phyloP scores from a whole-genome alignment of 2,329 filamentous ascomycete species.

The Trichothecium sympodiale region DNA sequence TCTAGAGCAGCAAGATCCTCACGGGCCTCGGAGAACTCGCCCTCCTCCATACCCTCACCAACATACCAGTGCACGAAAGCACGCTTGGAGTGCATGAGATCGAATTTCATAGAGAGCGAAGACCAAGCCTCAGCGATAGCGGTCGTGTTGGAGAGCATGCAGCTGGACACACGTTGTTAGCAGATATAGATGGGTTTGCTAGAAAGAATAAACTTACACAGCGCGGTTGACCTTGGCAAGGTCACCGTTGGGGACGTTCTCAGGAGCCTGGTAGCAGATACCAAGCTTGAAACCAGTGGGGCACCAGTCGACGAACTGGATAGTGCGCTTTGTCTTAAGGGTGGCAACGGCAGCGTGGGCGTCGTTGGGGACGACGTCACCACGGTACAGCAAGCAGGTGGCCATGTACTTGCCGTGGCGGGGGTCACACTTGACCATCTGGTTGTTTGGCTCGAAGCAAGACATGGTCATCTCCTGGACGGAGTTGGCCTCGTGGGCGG shows the following conservation, averaged over 20 bases:
- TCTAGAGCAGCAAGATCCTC: conserved; percentile 97
- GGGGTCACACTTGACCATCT: conserved; percentile 99
- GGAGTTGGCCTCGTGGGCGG: conserved; percentile 94
- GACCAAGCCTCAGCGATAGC: conserved; percentile 98
- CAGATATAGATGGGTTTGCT: conserved; percentile 2
- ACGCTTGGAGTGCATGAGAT: conserved; percentile 99
- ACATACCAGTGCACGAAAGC: conserved; percentile 99
- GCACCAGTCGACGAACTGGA: conserved; percentile 99
- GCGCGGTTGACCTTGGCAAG: conserved; percentile 96
- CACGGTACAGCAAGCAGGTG: conserved; percentile 94
- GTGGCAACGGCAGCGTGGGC: conserved; percentile 85
- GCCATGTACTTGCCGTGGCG: conserved; percentile 99
- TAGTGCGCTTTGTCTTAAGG: conserved; percentile 98
- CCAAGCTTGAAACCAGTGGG: conserved; percentile 99
- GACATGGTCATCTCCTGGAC: conserved; percentile 98
- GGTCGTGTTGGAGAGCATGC: conserved; percentile 98
- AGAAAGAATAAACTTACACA: conserved; percentile 55
- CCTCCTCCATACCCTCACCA: conserved; percentile 99
- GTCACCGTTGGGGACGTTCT: conserved; percentile 93
- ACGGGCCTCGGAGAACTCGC: conserved; percentile 97
- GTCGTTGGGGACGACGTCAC: conserved; percentile 95
- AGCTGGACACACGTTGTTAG: conserved; percentile 40
- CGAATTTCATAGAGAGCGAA: conserved; percentile 93
- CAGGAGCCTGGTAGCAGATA: conserved; percentile 98
- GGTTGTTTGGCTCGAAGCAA: conserved; percentile 99